phyloP scores from a whole-genome alignment of 176 grass and related monocot genomes.

The Aegilops longissima region DNA sequence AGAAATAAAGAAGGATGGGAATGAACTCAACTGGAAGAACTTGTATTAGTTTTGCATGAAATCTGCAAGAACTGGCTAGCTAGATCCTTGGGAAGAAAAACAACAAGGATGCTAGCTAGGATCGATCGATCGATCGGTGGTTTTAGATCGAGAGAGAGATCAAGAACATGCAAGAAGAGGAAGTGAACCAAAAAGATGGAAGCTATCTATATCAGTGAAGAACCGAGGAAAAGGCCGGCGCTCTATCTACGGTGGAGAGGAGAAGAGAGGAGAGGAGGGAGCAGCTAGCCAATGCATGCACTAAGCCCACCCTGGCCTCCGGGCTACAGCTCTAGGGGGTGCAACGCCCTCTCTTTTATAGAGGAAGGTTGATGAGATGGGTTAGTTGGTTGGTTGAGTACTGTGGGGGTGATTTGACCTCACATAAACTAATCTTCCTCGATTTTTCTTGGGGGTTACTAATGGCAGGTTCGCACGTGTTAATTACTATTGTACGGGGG shows the following conservation, averaged over 20 bases:
- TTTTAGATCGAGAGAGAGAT: conserved; percentile 16
- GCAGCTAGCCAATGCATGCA: conserved; percentile 36
- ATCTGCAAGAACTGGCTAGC: conserved; percentile 25
- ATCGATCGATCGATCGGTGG: background rate
- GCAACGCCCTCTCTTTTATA: conserved; percentile 40
- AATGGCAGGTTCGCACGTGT: conserved; percentile 37
- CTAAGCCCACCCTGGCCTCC: conserved; percentile 44
- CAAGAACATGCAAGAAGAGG: background rate
- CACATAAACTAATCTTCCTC: conserved; percentile 20
- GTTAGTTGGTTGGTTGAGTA: conserved; percentile 9
- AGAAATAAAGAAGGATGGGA: background rate
- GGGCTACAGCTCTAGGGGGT: conserved; percentile 32
- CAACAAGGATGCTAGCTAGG: conserved; percentile 47
- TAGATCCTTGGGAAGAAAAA: conserved; percentile 51
- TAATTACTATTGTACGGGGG: background rate
- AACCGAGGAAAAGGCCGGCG: background rate
- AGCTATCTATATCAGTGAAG: conserved; percentile 32
- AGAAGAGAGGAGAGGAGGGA: conserved; percentile 11
- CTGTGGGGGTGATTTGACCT: conserved; percentile 26
- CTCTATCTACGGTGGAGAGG: conserved; percentile 24
- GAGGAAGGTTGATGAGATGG: conserved; percentile 16
- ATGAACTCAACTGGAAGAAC: background rate
- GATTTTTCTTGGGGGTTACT: conserved; percentile 1
- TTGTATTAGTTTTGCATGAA: conserved; percentile 30
- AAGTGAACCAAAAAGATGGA: conserved; percentile 9